Evolutionary conservation across 805 yeast genomes (phyloP).

Genomic region (Yarrowia deformans): DNA sequence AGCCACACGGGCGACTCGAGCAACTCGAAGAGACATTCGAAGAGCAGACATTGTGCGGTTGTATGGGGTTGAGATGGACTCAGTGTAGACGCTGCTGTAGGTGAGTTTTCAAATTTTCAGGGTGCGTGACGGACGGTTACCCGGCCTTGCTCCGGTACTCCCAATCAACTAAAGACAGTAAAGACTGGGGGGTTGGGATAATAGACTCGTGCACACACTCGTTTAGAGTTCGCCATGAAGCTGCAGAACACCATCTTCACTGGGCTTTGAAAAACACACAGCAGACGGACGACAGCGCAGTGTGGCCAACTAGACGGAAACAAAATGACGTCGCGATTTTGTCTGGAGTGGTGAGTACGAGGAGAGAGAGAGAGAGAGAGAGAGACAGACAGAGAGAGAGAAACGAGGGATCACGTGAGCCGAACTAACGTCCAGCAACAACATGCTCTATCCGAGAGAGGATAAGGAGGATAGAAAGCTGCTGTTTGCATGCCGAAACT

Average conservation of each 20-base stretch:
- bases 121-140: slow-evolving; percentile 19
- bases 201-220: not conserved
- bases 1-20: slow-evolving; percentile 37
- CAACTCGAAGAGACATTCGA: slow-evolving; percentile 39
- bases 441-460: slow-evolving; percentile 97
- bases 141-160: slow-evolving; percentile 31
- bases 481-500: slow-evolving; percentile 91
- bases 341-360: slow-evolving; percentile 73
- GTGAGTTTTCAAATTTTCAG: slow-evolving; percentile 35
- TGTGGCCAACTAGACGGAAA: not conserved
- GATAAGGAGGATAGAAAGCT: slow-evolving; percentile 79
- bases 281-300: slow-evolving; percentile 26
- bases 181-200: not conserved
- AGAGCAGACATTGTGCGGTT: slow-evolving; percentile 38
- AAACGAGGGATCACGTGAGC: not conserved
- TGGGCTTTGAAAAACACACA: slow-evolving; percentile 18
- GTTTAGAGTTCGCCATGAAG: slow-evolving; percentile 2
- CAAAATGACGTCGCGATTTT: slow-evolving; percentile 78
- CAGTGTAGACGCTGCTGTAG: slow-evolving; percentile 21
- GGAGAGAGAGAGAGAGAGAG: too few relatives aligned
- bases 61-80: slow-evolving; percentile 35
- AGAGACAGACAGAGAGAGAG: too few relatives aligned
- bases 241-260: slow-evolving; percentile 37
- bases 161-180: not conserved
- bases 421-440: slow-evolving; percentile 61